phyloP scores from a whole-genome alignment of 768 basidiomycete species.

The Russula sp. region DNA sequence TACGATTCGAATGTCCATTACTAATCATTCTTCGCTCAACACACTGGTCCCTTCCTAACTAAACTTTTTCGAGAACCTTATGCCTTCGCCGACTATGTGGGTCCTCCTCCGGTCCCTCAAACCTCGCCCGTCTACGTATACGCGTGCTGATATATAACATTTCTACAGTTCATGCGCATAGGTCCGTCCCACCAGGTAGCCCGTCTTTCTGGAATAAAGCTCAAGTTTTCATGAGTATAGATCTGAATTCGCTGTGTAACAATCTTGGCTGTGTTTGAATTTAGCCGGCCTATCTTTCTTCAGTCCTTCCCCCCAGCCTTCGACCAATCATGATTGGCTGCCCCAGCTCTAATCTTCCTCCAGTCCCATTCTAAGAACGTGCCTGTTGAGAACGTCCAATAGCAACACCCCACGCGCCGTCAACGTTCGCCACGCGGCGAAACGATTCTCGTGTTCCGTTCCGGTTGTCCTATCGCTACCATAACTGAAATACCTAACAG shows the following conservation, averaged over 20 bases:
- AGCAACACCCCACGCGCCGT: conserved; percentile 1
- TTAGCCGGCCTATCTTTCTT: background rate
- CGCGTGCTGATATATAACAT: background rate
- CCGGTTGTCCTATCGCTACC: background rate
- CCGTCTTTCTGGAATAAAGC: background rate
- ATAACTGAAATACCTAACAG: background rate
- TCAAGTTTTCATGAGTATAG: background rate
- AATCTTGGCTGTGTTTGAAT: background rate
- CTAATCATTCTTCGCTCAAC: background rate
- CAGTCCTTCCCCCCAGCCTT: background rate
- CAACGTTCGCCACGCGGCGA: background rate
- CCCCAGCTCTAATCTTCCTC: conserved; percentile 7
- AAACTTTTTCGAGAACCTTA: conserved; percentile 10
- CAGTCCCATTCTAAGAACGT: background rate
- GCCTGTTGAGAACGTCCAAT: conserved; percentile 4
- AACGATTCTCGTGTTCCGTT: no score
- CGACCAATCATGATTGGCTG: conserved; percentile 5
- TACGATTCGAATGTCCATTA: background rate
- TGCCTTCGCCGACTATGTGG: conserved; percentile 6
- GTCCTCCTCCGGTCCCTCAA: conserved; percentile 5
- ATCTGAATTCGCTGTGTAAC: background rate
- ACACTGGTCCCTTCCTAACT: background rate
- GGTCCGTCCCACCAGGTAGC: background rate
- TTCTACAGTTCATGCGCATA: background rate
- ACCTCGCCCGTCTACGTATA: background rate